A percentile compares a stretch with the other conserved stretches of the same genome.
phyloP scores from a whole-genome alignment of 768 basidiomycete species.

The Chalciporus pseudorubinellus region DNA sequence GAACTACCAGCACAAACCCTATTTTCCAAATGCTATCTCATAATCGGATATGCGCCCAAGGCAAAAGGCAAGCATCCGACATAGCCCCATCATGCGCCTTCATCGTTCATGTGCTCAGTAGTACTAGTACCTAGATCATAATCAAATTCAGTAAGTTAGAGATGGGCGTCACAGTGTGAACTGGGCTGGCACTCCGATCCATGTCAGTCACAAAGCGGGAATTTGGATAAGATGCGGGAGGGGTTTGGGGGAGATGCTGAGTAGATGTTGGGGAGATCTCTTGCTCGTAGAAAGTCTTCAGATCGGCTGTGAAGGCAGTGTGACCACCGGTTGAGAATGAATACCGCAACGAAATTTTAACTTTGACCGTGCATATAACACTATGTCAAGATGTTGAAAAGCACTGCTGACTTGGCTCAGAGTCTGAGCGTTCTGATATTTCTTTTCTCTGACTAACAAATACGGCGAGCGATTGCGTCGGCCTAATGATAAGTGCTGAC shows the following conservation, averaged over 20 bases:
- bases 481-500: neutral
- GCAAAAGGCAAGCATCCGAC: neutral
- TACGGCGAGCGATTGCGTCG: neutral
- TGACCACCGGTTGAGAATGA: constrained; percentile 1
- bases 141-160: constrained; percentile 4
- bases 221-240: neutral
- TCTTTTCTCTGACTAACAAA: neutral
- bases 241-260: too few species aligned
- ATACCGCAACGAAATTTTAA: neutral
- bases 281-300: constrained; percentile 1
- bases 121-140: too few species aligned
- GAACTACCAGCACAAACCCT: neutral
- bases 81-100: neutral
- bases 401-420: neutral
- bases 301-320: neutral
- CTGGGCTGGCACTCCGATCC: too few species aligned
- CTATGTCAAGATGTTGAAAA: constrained; percentile 7
- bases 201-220: neutral
- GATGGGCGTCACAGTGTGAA: too few species aligned
- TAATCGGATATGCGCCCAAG: neutral
- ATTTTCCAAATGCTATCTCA: neutral
- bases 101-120: too few species aligned
- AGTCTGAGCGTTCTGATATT: neutral
- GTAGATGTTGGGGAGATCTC: neutral
- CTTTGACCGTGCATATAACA: neutral